These are phyloP conservation scores for Torrubiellomyces zombiae DNA, from an alignment of 2,329 filamentous ascomycete species.

Conservation along the genomic window DNA sequence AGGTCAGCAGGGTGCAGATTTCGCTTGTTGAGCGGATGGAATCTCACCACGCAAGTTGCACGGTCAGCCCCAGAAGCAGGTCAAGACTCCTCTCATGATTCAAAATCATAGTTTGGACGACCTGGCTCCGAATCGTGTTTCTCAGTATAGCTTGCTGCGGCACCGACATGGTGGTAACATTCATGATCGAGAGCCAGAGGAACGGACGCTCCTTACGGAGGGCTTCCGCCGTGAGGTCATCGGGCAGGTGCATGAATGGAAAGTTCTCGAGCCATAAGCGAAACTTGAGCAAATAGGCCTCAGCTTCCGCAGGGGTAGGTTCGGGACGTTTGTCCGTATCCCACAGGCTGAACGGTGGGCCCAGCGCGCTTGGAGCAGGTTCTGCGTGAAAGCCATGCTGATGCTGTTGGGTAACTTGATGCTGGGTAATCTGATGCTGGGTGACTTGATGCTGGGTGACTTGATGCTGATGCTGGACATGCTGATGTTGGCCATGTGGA, in stretches of 20 bases:
- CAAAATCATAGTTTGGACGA: slow-evolving; percentile 29
- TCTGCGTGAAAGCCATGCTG: too few species aligned
- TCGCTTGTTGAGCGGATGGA: slow-evolving; percentile 29
- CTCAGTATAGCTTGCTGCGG: slow-evolving; percentile 22
- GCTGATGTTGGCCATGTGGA: too few species aligned
- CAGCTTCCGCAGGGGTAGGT: slow-evolving; percentile 19
- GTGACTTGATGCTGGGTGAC: too few species aligned
- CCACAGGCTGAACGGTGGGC: too few species aligned
- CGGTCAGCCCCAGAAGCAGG: slow-evolving; percentile 32
- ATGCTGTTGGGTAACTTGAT: too few species aligned
- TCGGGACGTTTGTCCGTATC: slow-evolving; percentile 10
- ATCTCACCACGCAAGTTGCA: too few species aligned
- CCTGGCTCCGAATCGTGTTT: slow-evolving; percentile 23
- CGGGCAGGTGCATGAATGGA: slow-evolving; percentile 26
- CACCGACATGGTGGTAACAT: slow-evolving; percentile 25
- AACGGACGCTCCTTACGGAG: slow-evolving; percentile 27
- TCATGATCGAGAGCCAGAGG: slow-evolving; percentile 31
- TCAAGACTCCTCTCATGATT: slow-evolving; percentile 34
- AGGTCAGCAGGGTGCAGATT: slow-evolving; percentile 6
- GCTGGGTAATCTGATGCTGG: too few species aligned
- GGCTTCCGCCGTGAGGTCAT: slow-evolving; percentile 18
- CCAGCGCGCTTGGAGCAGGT: too few species aligned
- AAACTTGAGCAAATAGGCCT: slow-evolving; percentile 23
- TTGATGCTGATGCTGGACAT: too few species aligned
- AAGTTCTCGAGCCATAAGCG: slow-evolving; percentile 23